Evolutionary conservation across 2,329 filamentous ascomycete species (phyloP), one percentile per base, ranked within the genome.

Genomic region (Calonectria pseudoreteaudii): DNA sequence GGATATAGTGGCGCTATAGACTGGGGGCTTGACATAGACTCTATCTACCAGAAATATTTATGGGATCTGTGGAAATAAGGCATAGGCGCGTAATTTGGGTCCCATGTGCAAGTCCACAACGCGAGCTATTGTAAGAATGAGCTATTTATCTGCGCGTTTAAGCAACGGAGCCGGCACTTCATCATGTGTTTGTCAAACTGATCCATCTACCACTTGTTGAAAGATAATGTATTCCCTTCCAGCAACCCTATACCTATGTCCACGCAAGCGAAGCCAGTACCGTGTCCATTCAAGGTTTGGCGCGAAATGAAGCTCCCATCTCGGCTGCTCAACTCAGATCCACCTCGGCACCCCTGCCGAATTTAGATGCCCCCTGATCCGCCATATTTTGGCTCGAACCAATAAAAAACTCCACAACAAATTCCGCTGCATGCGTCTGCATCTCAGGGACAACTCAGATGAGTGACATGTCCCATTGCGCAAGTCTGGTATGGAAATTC

Each of bases 391-490:
- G 23, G 26, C 60, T 65, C 60, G 26, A 18, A 28, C 60, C 60
- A 65, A 65, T 65, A 10, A 65, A n/a, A 65, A 65, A 13, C 20
- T 41, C 18, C 44, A 49, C 26, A 49, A n/a, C 26, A 65, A 65
- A 20, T 49, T 56, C 31, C 13, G 34, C 66, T 68, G 66, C 66
- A 68, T 68, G 66, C 66, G 34, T 38, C 66, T 68, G 49, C 50
- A 56, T 52, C 34, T 41, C 31, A 41, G 26, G 34, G 18, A 23
- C 50, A 56, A 30, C 34, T 58, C 26, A 28, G 20, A 41, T 28
- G 11, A 36, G 26, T 6, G n/a, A 28, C 4, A 36, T 18, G 64
- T 60, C 34, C 6, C 64, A 62, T 30, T 44, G 34, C 53, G 18
- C 44, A 64, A 2, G 14, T 52, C 14, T 34, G 18, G 7, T 38